A percentile compares a stretch with the other conserved stretches of the same genome.
Evolutionary conservation across 257 asterid species (phyloP).

Genomic region (Petrea volubilis): DNA sequence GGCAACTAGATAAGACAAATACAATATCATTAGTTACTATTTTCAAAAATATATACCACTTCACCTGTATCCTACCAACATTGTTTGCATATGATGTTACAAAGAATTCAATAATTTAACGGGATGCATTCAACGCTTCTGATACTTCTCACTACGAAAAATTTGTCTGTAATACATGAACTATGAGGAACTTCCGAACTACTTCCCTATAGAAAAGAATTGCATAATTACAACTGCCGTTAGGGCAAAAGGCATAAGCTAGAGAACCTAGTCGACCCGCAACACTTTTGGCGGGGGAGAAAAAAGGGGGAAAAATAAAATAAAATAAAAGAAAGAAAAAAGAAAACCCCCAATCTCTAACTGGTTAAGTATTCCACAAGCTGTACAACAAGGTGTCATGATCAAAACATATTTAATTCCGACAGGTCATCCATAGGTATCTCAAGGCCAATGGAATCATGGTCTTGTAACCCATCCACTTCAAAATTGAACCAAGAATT

Average conservation of each 20-base stretch:
- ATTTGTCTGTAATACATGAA: conserved; percentile 20
- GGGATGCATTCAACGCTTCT: background rate
- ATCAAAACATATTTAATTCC: conserved; percentile 70
- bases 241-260: conserved; percentile 43
- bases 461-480: conserved; percentile 67
- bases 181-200: conserved; percentile 28
- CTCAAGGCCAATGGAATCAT: conserved; percentile 68
- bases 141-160: conserved; percentile 21
- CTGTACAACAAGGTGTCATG: conserved; percentile 53
- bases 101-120: background rate
- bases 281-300: background rate
- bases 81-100: background rate
- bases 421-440: conserved; percentile 94
- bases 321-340: background rate
- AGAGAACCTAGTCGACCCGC: conserved; percentile 16
- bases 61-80: too few species aligned
- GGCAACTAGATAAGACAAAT: background rate
- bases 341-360: conserved; percentile 28
- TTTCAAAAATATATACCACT: background rate
- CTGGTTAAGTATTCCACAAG: conserved; percentile 46
- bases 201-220: conserved; percentile 35
- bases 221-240: conserved; percentile 65
- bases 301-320: too few species aligned
- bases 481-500: conserved; percentile 91
- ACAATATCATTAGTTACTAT: background rate